Percentiles rank a stretch among this genome's conserved stretches.
phyloP scores from a whole-genome alignment of 768 basidiomycete species.

The Suillus subalutaceus region DNA sequence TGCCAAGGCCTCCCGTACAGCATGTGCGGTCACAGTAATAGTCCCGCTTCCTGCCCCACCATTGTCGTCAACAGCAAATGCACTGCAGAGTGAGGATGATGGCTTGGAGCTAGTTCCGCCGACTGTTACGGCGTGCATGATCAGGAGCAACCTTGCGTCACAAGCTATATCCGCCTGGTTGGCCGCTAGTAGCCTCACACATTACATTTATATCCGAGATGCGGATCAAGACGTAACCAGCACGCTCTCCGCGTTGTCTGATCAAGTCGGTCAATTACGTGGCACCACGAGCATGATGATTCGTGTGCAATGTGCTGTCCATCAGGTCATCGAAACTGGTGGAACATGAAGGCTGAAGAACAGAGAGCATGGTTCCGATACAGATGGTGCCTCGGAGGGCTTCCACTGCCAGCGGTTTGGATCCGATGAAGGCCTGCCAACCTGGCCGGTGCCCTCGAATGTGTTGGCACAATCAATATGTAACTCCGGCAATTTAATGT shows the following conservation, averaged over 20 bases:
- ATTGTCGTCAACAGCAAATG: constrained; percentile 6
- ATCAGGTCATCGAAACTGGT: not conserved
- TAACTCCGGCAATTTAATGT: not conserved
- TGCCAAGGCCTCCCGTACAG: constrained; percentile 52
- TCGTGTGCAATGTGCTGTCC: not conserved
- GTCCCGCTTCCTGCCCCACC: not conserved
- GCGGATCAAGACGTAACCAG: not conserved
- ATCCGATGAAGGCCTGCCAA: not conserved
- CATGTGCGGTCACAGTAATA: constrained; percentile 43
- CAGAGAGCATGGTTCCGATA: not conserved
- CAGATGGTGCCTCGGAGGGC: not conserved
- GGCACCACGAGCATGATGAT: not conserved
- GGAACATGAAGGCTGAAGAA: not conserved
- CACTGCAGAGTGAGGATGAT: not conserved
- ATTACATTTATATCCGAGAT: not conserved
- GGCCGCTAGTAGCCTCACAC: not conserved
- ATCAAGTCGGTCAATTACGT: constrained; percentile 1
- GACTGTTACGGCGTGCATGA: constrained; percentile 5
- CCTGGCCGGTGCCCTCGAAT: not conserved
- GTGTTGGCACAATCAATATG: not conserved
- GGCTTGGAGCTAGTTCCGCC: not conserved
- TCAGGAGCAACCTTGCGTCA: not conserved
- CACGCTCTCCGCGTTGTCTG: constrained; percentile 6
- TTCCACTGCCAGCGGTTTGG: not conserved
- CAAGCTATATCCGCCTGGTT: not conserved